Base-by-base conservation (phyloP, 2,329 filamentous ascomycete species). In the Penicillium brevicompactum region DNA sequence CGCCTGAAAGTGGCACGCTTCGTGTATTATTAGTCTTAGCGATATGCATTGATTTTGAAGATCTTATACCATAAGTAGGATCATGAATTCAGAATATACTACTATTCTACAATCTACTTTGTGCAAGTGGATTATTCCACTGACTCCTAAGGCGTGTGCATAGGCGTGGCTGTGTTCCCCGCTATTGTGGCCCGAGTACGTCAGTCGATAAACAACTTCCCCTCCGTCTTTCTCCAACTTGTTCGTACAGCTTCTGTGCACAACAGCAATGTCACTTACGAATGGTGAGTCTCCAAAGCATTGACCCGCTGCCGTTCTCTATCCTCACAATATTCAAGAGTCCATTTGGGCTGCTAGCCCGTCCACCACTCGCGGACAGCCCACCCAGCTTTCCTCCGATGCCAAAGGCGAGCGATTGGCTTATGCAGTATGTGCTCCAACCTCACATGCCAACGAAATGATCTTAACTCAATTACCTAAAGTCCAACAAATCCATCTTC, bases 401-500 rank as follows among this genome's bases (percentile, higher is more conserved):
- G 78, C 88, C 60, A 96, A 96, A 75, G 93, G 94, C 63, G 89
- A 97, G 78, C 86, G 91, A 63, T 87, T 99, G 77, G 89, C 91
- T 56, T 99, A 99, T 75, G 91, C 93, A 58, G 92, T 95, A 82
- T 74, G 87, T 76, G 49, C 34, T 47, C 57, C 16, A 49, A 46
- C 14, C 41, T 31, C 16, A 42, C 14, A 49, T 24, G 11, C 13
- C 13, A 37, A 31, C 40, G 5, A 16, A 22, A 37, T 34, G 2
- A 27, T 34, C 52, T n/a, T 60, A 22, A 57, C 46, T 11, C 8
- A 57, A 18, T 22, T 27, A 27, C 49, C n/a, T 47, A 11, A 65
- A 95, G 91, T 93, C 92, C 50, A 92, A 91, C 70, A 97, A 97
- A 81, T 97, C 93, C 59, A 88, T 99, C 76, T 97, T 97, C 78